phyloP scores from a whole-genome alignment of 2,329 filamentous ascomycete species.

The Alternaria alternata region DNA sequence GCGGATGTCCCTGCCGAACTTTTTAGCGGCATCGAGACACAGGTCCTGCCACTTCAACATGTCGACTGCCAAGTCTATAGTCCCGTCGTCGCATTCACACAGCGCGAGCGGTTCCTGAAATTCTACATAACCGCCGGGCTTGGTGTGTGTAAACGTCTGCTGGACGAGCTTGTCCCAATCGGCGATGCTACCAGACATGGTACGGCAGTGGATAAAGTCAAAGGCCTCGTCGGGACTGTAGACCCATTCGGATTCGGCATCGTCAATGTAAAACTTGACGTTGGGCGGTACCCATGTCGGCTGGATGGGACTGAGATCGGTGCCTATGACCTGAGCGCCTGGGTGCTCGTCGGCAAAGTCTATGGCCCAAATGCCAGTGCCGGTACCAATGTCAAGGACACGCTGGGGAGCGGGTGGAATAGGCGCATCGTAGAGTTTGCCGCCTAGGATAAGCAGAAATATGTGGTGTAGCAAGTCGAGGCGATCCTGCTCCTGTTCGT shows the following conservation, averaged over 20 bases:
- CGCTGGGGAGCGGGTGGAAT: constrained; percentile 28
- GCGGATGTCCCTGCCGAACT: constrained; percentile 40
- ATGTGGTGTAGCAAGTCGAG: constrained; percentile 52
- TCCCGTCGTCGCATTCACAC: constrained; percentile 44
- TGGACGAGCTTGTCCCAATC: constrained; percentile 45
- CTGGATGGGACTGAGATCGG: constrained; percentile 50
- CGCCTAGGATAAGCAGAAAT: constrained; percentile 46
- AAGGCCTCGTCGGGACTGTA: constrained; percentile 45
- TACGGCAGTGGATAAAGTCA: constrained; percentile 47
- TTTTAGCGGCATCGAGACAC: constrained; percentile 37
- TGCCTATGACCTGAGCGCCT: constrained; percentile 46
- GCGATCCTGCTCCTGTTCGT: constrained; percentile 51
- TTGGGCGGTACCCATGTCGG: constrained; percentile 52
- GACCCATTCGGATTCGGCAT: constrained; percentile 52
- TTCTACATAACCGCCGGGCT: constrained; percentile 48
- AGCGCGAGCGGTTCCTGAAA: constrained; percentile 48
- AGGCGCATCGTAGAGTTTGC: constrained; percentile 49
- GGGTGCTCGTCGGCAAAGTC: constrained; percentile 51
- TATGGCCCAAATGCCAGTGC: constrained; percentile 53
- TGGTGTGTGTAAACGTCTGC: constrained; percentile 37
- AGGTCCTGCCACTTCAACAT: constrained; percentile 40
- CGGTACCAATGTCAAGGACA: constrained; percentile 52
- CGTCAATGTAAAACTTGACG: constrained; percentile 54
- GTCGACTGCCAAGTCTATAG: constrained; percentile 34
- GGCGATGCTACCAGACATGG: constrained; percentile 39